phyloP scores from a whole-genome alignment of 2,329 filamentous ascomycete genomes.

The Parastagonospora nodorum region DNA sequence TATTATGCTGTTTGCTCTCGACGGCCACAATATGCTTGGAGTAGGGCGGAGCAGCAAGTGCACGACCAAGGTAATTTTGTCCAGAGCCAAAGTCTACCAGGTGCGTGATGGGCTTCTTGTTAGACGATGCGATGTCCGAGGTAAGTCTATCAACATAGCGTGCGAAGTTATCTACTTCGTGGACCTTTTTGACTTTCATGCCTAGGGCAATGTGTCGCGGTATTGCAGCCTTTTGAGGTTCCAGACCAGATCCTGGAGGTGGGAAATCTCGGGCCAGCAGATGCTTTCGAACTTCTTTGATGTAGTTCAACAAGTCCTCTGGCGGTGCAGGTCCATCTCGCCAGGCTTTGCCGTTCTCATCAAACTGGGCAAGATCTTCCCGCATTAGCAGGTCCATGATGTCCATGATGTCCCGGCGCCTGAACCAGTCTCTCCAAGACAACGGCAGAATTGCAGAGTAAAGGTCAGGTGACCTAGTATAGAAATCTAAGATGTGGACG shows the following conservation, averaged over 20 bases:
- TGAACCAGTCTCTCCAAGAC: conserved; percentile 83
- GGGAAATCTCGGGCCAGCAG: conserved; percentile 68
- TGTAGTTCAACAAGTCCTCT: conserved; percentile 70
- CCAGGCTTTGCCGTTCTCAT: conserved; percentile 38
- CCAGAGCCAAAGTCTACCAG: conserved; percentile 96
- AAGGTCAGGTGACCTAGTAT: conserved; percentile 81
- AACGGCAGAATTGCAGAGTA: conserved; percentile 77
- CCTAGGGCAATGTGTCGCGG: conserved; percentile 78
- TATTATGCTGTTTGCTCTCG: conserved; percentile 85
- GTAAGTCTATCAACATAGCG: conserved; percentile 76
- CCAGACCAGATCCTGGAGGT: conserved; percentile 23
- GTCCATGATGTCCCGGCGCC: conserved; percentile 70
- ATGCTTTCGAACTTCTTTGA: conserved; percentile 71
- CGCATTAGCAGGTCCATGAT: conserved; percentile 82
- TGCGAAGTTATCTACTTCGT: conserved; percentile 93
- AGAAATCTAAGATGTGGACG: conserved; percentile 97
- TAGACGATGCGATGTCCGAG: conserved; percentile 50
- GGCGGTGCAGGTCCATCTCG: conserved; percentile 53
- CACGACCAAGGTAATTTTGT: conserved; percentile 92
- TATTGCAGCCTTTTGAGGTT: conserved; percentile 59
- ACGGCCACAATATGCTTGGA: conserved; percentile 88
- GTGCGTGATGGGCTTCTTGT: conserved; percentile 68
- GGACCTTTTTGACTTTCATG: conserved; percentile 95
- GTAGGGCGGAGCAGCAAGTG: conserved; percentile 83
- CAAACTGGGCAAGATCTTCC: conserved; percentile 65